A percentile compares a stretch with the other conserved stretches of the same genome.
phyloP scores from a whole-genome alignment of 2,329 filamentous ascomycete species.

The Onygenales sp. region DNA sequence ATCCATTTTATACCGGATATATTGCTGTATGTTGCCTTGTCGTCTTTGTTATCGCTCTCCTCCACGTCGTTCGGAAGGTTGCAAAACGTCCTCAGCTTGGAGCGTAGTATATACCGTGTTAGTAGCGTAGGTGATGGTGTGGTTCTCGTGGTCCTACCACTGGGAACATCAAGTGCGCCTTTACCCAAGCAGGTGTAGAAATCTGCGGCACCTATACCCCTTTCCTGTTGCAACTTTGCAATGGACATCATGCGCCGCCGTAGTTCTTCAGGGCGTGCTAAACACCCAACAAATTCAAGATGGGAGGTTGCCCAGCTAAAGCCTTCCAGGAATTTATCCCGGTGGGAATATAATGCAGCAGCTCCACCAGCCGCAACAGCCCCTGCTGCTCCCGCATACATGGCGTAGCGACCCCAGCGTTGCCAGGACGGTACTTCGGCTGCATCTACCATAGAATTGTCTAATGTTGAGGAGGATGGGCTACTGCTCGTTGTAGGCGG shows the following conservation, averaged over 20 bases:
- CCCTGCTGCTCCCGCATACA: constrained; percentile 73
- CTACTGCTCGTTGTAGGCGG: constrained; percentile 19
- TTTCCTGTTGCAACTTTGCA: constrained; percentile 52
- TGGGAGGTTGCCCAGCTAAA: constrained; percentile 80
- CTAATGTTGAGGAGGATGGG: constrained; percentile 24
- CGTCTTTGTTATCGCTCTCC: constrained; percentile 17
- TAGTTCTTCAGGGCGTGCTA: constrained; percentile 75
- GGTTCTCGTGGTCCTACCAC: constrained; percentile 10
- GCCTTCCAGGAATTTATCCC: constrained; percentile 67
- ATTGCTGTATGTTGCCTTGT: constrained; percentile 13
- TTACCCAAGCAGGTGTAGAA: constrained; percentile 77
- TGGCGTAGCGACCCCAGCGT: constrained; percentile 73
- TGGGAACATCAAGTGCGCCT: constrained; percentile 39
- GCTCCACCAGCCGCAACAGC: constrained; percentile 72
- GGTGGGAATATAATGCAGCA: constrained; percentile 76
- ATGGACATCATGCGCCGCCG: constrained; percentile 62
- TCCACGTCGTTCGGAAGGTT: constrained; percentile 56
- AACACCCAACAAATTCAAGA: constrained; percentile 84
- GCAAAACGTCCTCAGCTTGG: constrained; percentile 74
- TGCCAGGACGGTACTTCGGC: constrained; percentile 53
- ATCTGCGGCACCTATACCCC: constrained; percentile 70
- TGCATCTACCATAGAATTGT: constrained; percentile 31
- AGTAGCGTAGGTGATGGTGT: constrained; percentile 22
- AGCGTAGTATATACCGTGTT: constrained; percentile 28
- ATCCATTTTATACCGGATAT: constrained; percentile 49